Base-by-base conservation (phyloP, 441 rosid species). In the Corymbia calophylla region DNA sequence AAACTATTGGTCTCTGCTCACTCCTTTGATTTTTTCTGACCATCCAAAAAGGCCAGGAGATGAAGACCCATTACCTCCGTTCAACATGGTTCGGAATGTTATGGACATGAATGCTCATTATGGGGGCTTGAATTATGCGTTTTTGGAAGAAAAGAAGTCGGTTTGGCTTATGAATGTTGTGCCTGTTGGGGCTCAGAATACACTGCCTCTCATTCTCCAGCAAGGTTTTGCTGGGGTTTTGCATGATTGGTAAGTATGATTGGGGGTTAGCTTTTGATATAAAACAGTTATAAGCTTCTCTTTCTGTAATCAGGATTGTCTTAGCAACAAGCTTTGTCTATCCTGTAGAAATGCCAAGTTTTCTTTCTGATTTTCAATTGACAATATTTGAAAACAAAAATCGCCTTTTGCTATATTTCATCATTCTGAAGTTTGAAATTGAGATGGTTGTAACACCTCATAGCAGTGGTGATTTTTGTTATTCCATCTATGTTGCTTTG, bases 11-110 rank as follows among this genome's bases (percentile, higher is more conserved):
- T 97, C 99, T 77, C 94, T 97, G 93, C 96, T 98, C 86, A 96
- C 99, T 53, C 99, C 99, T 18, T 88, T 98, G 91, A 98, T 98
- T 87, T 98, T 98, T 93, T 98, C 99, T 53, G 99, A 98, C 94
- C 99, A 98, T 92, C 99, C 99, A 29, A 98, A 98, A 93, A 96
- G 99, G 92, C 99, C 99, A 2, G 99, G 99, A 12, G 99, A 98
- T 94, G 99, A 98, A 93, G 99, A 97, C 91, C 99, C 99, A 31
- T 93, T 95, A 88, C 99, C 99, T 48, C 99, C 99, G 62, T 97
- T 93, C 91, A 96, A 97, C 94, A 97, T 98, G 99, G 91, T 98
- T 89, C 99, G 99, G 86, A 98, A 98, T 91, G 99, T 96, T 87
- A 96, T 98, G 99, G 99, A 97, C 94, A 96, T 98, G 99, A 96